Percentiles rank a stretch among this genome's conserved stretches.
phyloP scores from a whole-genome alignment of 257 asterid genomes.

The Forsythia suspensa region DNA sequence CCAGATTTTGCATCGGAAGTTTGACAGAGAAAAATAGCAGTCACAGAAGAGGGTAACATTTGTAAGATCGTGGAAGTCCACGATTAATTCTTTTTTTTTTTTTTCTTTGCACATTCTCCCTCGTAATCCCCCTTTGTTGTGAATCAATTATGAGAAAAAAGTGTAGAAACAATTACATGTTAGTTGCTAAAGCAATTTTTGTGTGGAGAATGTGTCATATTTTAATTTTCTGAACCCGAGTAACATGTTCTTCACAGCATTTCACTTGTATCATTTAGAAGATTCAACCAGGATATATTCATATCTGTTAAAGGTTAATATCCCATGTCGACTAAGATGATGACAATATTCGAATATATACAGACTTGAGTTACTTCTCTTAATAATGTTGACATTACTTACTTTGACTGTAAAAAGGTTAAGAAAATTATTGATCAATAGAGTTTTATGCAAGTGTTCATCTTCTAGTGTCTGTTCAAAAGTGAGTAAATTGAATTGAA shows the following conservation, averaged over 20 bases:
- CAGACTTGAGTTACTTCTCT: neutral
- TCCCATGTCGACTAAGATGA: neutral
- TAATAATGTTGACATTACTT: neutral
- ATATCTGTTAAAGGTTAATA: neutral
- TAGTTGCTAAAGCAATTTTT: neutral
- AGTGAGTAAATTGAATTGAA: neutral
- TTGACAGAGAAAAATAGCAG: constrained; percentile 5
- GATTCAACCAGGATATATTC: neutral
- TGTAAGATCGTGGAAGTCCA: constrained; percentile 23
- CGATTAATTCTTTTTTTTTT: constrained; percentile 23
- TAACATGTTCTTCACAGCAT: neutral
- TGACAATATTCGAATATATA: neutral
- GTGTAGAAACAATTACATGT: neutral
- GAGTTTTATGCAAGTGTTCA: neutral
- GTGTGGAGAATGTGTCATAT: neutral
- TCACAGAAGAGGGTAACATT: neutral
- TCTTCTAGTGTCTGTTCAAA: neutral
- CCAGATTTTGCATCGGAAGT: constrained; percentile 14
- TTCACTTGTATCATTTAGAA: neutral
- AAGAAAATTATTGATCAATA: too few species aligned
- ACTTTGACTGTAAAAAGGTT: neutral
- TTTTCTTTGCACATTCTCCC: neutral
- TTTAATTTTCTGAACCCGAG: neutral
- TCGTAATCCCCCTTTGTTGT: neutral
- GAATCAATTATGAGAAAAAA: neutral